Conservation (phyloP, 2,329 filamentous ascomycete species). For the Acrodontium crateriforme region DNA sequence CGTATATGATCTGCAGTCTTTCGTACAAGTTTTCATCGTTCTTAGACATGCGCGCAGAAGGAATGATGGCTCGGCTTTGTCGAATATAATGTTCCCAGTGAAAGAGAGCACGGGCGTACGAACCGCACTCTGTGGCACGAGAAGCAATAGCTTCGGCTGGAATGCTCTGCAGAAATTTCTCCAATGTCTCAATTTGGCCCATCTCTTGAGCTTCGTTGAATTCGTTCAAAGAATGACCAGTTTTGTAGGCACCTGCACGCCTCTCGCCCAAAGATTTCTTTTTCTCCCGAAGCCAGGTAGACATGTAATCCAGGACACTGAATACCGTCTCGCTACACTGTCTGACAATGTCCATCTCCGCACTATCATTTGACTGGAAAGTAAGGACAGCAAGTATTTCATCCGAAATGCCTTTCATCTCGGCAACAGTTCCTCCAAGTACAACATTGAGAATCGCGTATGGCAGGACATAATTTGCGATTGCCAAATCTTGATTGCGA, state of each 20-base stretch:
- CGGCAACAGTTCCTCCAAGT: conserved; percentile 52
- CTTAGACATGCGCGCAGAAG: conserved; percentile 23
- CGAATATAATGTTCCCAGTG: conserved; percentile 88
- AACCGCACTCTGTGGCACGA: conserved; percentile 83
- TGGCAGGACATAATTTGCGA: conserved; percentile 77
- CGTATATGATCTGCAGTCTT: conserved; percentile 82
- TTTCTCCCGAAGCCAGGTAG: conserved; percentile 76
- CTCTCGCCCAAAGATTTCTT: conserved; percentile 35
- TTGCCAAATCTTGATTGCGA: conserved; percentile 69
- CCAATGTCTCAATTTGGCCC: conserved; percentile 50
- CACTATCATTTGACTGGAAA: conserved; percentile 40
- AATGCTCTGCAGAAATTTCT: conserved; percentile 55
- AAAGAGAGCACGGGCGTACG: conserved; percentile 82
- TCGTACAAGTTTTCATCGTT: conserved; percentile 43
- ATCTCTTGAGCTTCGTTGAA: conserved; percentile 40
- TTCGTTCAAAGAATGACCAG: conserved; percentile 28
- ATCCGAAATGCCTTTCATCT: conserved; percentile 50
- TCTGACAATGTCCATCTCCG: conserved; percentile 61
- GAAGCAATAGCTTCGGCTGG: conserved; percentile 62
- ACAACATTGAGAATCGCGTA: conserved; percentile 76
- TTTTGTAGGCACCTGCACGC: conserved; percentile 28
- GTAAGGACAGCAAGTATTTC: conserved; percentile 67
- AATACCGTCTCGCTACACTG: conserved; percentile 89
- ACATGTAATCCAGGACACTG: conserved; percentile 77
- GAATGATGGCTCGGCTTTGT: conserved; percentile 28